Evolutionary conservation across 192 early-diverging fungal species (phyloP), one percentile per base, ranked within the genome.

Genomic region (Helicostylum pulchrum): DNA sequence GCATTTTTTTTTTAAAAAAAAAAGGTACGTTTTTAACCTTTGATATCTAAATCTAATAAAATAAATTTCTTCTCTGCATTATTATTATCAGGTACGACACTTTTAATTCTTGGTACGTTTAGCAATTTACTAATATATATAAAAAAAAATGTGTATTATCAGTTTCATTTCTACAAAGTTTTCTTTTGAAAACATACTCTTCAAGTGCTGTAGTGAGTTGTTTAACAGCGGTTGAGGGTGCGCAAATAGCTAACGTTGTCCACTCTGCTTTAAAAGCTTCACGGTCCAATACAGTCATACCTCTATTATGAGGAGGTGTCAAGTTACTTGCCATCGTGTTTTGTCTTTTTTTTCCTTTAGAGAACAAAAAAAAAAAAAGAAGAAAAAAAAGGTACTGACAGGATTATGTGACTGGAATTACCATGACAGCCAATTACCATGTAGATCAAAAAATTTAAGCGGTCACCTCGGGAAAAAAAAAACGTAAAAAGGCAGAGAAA

Each of bases 21-120:
- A 12, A 39, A 34, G 3, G 17, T 32, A 53, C 15, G 65, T 53
- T 69, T 58, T 47, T n/a, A 36, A 53, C 61, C 10, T 53, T 73
- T 60, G 61, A 85, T 65, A 31, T 73, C 61, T 4, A 73, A 63
- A 46, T 66, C 78, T 60, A 85, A 76, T 53, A 78, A 74, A 39
- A 83, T 46, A 15, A 79, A 50, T 63, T 68, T 73, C 17, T 66
- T 76, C 19, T 72, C 78, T 57, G 68, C 78, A 53, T 67, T 81
- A 21, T 58, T 71, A n/a, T 65, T 76, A 64, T 19, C 34, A 11
- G 19, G 6, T 5, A 68, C 23, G 42, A 44, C 57, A 30, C 21
- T 61, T 34, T 45, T 21, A 45, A 43, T 12, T 12, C 31, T 21
- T 8, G 31, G 11, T 20, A 58, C 56, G 9, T 50, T 61, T 31